Evolutionary conservation across 176 grass and related monocot species (phyloP), one percentile per base, ranked within the genome.

Genomic region (Oryza coarctata): DNA sequence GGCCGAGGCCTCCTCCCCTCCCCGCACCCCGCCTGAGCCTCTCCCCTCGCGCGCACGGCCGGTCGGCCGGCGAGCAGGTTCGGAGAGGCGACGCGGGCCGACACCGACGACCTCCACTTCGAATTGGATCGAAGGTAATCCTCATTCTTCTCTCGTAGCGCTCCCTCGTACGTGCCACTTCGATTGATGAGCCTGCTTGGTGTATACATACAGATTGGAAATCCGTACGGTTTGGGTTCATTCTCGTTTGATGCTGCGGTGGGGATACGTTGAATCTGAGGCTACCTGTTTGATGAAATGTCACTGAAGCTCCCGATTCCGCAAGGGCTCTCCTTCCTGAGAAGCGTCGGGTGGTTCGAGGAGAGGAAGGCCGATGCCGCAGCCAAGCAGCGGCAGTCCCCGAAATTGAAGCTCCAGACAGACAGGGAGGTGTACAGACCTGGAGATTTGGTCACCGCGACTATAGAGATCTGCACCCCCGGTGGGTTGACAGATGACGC

Each of bases 351-450:
- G 33, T 99, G 78, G 90, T 91, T 92, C 33, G 90, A 93, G 81
- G 93, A 89, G 34, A 86, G 79, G 62, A 95, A 91, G 30, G 74
- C 10, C 7, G 52, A 85, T 70, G 71, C 79, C 26, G 43, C 75
- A 22, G 82, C 76, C 71, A 91, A 80, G 34, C 87, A 84, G 32
- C 82, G 93, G 40, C 20, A 83, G 58, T 87, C 93, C 67, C 93
- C 96, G 17, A 90, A 78, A 28, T 58, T 99, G 70, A 99, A 93
- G 40, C 84, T 99, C 25, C 92, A 82, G 70, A 89, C 93, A 47
- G 93, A 99, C 71, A 99, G 93, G 71, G 96, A 99, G 58, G 88
- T 78, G 36, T 99, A 95, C 50, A 87, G 90, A 26, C 93, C 96
- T 0, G 96, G 96, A 55, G 96, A 95, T 68, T 81, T 74, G 64